Base-by-base conservation (phyloP, 2,329 filamentous ascomycete species). In the Gaeumannomyces sp. region DNA sequence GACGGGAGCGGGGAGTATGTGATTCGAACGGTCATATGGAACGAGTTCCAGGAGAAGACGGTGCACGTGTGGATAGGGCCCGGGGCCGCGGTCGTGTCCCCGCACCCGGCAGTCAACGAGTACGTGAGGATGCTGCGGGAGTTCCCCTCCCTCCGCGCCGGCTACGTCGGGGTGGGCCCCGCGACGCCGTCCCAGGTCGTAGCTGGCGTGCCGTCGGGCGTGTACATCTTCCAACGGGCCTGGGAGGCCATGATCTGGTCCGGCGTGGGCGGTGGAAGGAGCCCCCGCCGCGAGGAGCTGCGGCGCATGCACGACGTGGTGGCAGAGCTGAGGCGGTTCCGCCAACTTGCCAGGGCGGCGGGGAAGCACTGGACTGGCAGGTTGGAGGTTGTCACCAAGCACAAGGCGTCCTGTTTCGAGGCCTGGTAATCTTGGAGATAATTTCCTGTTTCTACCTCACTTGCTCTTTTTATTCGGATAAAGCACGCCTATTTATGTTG, bases 181-280 rank as follows among this genome's bases (percentile, higher is more conserved):
- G 80, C 76, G 6, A 80, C 79, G 8, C 81, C 83, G 16, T 73
- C 75, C 27, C 84, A 87, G 64, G 73, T 83, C 22, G 73, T 70
- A 2, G 81, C 81, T 0, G 84, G 84, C 1, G 82, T 80, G 5
- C 83, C 83, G 5, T 61, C 71, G 0, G 73, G 76, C 0, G 73
- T 76, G 0, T 79, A 77, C 64, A 71, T 87, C 56, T 86, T 81
- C 68, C 75, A 80, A 33, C 77, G 76, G 1, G 83, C 84, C 0
- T 87, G 84, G 84, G 77, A 79, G 65, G 76, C 76, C 6, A 80
- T 83, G 63, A 66, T 83, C 3, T 73, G 78, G 67, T 78, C 79
- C 10, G 22, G 14, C 25, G 57, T 10, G 19, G 2, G 45, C 45
- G 45, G 22, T 25, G 19, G 8, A 53, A 53, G 45, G 45, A 13